Percentiles rank a stretch among this genome's conserved stretches.
Evolutionary conservation across 352 stramenopile species (phyloP).

Genomic region (Ochromonadaceae sp.): DNA sequence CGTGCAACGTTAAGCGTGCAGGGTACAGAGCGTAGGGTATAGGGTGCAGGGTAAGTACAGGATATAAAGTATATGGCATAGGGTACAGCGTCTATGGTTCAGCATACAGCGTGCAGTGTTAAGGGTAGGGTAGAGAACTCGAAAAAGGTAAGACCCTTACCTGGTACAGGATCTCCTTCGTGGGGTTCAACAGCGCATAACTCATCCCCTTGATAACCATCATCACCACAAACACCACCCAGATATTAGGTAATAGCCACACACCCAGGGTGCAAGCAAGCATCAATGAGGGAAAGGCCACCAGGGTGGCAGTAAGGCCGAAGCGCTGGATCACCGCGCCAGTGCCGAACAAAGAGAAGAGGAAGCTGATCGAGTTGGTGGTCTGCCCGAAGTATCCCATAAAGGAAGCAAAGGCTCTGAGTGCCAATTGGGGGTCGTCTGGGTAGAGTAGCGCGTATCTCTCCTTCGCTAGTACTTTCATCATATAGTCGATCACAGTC

Average conservation of each 20-base stretch:
- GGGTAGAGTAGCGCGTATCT: slow-evolving; percentile 48
- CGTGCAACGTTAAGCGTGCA: too few species aligned
- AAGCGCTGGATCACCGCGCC: slow-evolving; percentile 55
- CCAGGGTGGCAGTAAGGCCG: slow-evolving; percentile 47
- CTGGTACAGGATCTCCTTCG: slow-evolving; percentile 68
- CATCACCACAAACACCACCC: slow-evolving; percentile 55
- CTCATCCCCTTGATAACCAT: slow-evolving; percentile 61
- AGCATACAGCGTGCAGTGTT: too few species aligned
- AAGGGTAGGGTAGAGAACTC: too few species aligned
- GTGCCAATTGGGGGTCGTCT: slow-evolving; percentile 39
- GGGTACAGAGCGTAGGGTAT: too few species aligned
- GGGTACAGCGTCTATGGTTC: too few species aligned
- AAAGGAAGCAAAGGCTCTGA: slow-evolving; percentile 49
- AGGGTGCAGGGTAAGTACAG: too few species aligned
- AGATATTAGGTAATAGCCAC: slow-evolving; percentile 26
- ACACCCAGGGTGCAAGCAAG: slow-evolving; percentile 24
- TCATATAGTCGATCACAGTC: slow-evolving; percentile 62
- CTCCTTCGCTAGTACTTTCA: slow-evolving; percentile 56
- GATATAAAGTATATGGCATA: slow-evolving; percentile 1
- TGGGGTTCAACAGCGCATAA: slow-evolving; percentile 67
- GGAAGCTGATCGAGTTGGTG: slow-evolving; percentile 56
- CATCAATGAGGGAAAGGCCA: slow-evolving; percentile 57
- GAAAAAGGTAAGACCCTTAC: too few species aligned
- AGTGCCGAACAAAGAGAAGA: slow-evolving; percentile 56
- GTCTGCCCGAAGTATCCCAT: slow-evolving; percentile 58